A percentile compares a stretch with the other conserved stretches of the same genome.
Evolutionary conservation across 345 rosid species (phyloP).

Genomic region (Salix dunnii): DNA sequence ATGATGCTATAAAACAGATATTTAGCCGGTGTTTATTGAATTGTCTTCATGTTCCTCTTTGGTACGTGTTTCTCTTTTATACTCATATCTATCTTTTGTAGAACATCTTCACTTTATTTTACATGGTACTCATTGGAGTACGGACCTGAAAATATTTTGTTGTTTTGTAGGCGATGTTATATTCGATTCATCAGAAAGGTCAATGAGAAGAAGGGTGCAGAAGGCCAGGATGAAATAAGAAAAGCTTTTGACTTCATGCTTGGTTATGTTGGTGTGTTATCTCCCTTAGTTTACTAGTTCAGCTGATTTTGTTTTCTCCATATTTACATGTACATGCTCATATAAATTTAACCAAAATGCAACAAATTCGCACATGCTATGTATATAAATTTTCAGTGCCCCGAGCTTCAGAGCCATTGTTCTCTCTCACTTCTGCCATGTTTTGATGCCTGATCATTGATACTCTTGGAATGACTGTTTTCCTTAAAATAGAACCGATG

Average conservation of each 20-base stretch:
- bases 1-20: constrained; percentile 84
- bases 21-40: constrained; percentile 90
- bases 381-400: neutral
- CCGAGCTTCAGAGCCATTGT: too few species aligned
- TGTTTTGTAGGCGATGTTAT: constrained; percentile 71
- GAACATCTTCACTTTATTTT: neutral
- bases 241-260: constrained; percentile 94
- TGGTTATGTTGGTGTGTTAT: constrained; percentile 65
- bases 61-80: constrained; percentile 42
- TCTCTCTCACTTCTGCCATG: too few species aligned
- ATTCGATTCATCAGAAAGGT: constrained; percentile 88
- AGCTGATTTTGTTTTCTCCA: neutral
- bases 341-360: neutral
- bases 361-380: neutral
- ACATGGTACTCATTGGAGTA: too few species aligned
- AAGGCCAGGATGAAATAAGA: constrained; percentile 89
- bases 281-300: constrained; percentile 11
- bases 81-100: neutral
- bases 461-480: too few species aligned
- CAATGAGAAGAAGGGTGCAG: constrained; percentile 81
- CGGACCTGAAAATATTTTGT: neutral
- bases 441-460: too few species aligned
- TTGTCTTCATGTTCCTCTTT: constrained; percentile 92
- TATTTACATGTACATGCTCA: neutral
- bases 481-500: neutral